These are phyloP conservation scores for Colletotrichum horii DNA, from an alignment of 2,329 filamentous ascomycete species.

Conservation along the genomic window DNA sequence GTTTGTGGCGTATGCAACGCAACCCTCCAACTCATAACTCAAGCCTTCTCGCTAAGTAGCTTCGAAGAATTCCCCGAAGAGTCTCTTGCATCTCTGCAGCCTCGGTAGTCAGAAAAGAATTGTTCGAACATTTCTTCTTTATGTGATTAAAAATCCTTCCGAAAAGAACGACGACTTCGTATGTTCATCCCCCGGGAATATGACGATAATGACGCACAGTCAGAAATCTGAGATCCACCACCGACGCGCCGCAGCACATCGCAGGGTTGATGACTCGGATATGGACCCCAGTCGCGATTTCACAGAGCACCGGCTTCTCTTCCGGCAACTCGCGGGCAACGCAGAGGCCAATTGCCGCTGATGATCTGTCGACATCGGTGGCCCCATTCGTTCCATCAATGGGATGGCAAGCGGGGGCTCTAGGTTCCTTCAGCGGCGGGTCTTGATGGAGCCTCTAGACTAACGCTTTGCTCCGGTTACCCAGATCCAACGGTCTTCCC, in stretches of 20 bases:
- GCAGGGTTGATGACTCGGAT: conserved; percentile 10
- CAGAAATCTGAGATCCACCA: neutral
- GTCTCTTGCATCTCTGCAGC: neutral
- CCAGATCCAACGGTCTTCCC: neutral
- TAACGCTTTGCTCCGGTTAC: neutral
- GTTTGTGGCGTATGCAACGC: neutral
- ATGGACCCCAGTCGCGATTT: neutral
- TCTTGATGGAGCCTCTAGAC: neutral
- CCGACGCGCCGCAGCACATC: neutral
- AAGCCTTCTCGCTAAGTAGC: neutral
- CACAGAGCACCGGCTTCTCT: neutral
- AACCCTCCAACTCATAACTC: neutral
- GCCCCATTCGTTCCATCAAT: neutral
- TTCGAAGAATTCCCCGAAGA: neutral
- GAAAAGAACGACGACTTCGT: neutral
- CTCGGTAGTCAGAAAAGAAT: neutral
- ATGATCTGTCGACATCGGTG: neutral
- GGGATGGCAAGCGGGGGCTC: neutral
- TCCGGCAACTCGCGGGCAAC: neutral
- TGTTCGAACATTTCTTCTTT: neutral
- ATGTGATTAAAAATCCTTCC: neutral
- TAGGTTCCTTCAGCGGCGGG: neutral
- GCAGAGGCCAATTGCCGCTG: neutral
- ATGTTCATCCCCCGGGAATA: neutral
- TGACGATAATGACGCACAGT: conserved; percentile 7